These are phyloP conservation scores for Exsudoporus floridanus DNA, from an alignment of 1,284 basidiomycete species.

Conservation along the genomic window DNA sequence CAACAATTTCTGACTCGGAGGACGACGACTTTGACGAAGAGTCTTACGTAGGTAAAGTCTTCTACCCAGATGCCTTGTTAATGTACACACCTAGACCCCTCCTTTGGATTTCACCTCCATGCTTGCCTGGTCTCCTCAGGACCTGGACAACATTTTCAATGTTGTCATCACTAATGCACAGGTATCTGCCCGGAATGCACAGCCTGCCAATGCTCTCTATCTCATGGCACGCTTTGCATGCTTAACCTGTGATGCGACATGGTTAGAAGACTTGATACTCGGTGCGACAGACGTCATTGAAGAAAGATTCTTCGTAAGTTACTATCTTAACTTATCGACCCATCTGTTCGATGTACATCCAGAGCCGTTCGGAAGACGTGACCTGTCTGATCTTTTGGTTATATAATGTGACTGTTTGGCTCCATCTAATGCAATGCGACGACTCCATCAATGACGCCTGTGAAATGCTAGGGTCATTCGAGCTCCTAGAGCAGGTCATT, in stretches of 20 bases:
- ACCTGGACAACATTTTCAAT: slow-evolving; percentile 77
- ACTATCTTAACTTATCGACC: neutral
- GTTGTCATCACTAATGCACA: slow-evolving; percentile 74
- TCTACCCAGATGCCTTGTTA: slow-evolving; percentile 17
- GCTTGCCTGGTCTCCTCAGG: slow-evolving; percentile 86
- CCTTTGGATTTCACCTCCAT: slow-evolving; percentile 73
- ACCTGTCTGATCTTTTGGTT: slow-evolving; percentile 92
- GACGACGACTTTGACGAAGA: slow-evolving; percentile 47
- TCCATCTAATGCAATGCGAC: slow-evolving; percentile 89
- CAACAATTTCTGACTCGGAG: slow-evolving; percentile 43
- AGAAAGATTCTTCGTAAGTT: slow-evolving; percentile 83
- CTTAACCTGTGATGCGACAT: slow-evolving; percentile 79
- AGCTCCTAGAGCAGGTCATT: slow-evolving; percentile 82
- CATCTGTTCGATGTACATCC: slow-evolving; percentile 15
- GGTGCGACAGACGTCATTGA: slow-evolving; percentile 92
- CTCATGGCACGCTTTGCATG: slow-evolving; percentile 87
- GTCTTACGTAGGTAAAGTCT: slow-evolving; percentile 50
- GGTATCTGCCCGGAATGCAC: slow-evolving; percentile 64
- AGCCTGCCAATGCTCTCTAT: slow-evolving; percentile 83
- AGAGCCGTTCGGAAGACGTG: slow-evolving; percentile 84
- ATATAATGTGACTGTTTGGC: slow-evolving; percentile 85
- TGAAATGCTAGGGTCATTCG: slow-evolving; percentile 77
- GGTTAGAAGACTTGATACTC: slow-evolving; percentile 90
- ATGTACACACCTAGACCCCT: slow-evolving; percentile 53
- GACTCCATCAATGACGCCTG: slow-evolving; percentile 71